Evolutionary conservation across 164 flowering plant genomes (phyloP).

Genomic region (Houttuynia cordata): DNA sequence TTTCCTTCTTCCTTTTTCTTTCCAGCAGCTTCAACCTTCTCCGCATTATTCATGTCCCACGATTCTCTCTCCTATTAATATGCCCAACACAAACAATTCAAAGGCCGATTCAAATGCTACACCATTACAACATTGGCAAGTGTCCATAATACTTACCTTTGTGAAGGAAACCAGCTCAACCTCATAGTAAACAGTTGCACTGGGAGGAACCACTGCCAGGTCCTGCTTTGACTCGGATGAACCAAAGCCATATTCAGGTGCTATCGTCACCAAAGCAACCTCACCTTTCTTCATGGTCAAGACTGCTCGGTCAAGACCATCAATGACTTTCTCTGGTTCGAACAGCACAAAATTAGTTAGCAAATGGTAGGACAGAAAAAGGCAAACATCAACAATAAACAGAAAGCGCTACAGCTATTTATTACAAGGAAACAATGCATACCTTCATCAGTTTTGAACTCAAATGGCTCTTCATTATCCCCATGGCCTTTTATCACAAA

Average conservation of each 20-base stretch:
- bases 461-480: conserved; percentile 42
- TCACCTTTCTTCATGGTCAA: conserved; percentile 91
- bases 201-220: conserved; percentile 72
- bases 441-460: conserved; percentile 94
- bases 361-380: too few relatives aligned
- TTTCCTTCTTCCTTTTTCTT: conserved; percentile 97
- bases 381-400: neutral
- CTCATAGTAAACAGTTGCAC: conserved; percentile 67
- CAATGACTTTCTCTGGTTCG: conserved; percentile 73
- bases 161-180: conserved; percentile 72
- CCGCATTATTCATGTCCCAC: conserved; percentile 88
- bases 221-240: conserved; percentile 58
- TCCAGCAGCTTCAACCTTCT: conserved; percentile 85
- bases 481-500: conserved; percentile 74
- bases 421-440: neutral
- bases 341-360: neutral
- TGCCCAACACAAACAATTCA: too few relatives aligned
- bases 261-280: conserved; percentile 54
- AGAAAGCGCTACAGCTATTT: neutral
- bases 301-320: conserved; percentile 85
- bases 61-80: conserved; percentile 79
- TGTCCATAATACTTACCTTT: conserved; percentile 31
- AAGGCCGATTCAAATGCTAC: too few relatives aligned
- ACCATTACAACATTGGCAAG: too few relatives aligned
- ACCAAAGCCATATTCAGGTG: conserved; percentile 85